Evolutionary conservation across 192 early-diverging fungal genomes (phyloP), one percentile per base, ranked within the genome.

Genomic region (Coemansia sp.): DNA sequence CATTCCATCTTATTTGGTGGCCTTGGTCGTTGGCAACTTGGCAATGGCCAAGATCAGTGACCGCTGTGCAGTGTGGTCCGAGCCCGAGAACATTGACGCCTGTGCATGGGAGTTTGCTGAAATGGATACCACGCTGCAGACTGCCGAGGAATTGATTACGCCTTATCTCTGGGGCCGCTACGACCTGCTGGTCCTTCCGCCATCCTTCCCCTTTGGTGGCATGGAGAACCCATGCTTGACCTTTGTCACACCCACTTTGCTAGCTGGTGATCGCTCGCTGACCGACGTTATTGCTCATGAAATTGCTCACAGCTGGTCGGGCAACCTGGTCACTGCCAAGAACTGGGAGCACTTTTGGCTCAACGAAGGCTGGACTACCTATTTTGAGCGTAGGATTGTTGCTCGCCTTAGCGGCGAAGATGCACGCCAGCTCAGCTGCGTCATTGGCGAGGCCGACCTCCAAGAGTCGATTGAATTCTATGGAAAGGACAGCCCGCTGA

Each of bases 211-310:
- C n/a, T 95, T 92, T 67, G 92, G 92, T 50, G 93, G 95, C 62
- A 97, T 97, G 93, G 93, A 99, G 87, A 99, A 99, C 82, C 97
- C 97, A 18, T 97, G 95, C 77, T 78, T 97, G 69, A 98, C 97
- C 0, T 99, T 97, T 91, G 96, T 97, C 24, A 99, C 97, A 31
- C 97, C 97, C 29, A 95, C 95, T 20, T 87, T 99, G 34, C 83
- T 99, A 52, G 96, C 97, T 43, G 95, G 96, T 62, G 97, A 99
- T 80, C 89, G 91, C 49, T 93, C 92, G 40, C 86, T 97, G 60
- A 95, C 96, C 1, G 95, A 98, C 75, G 96, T 98, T 31, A 90
- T 98, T 63, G 94, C 94, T 4, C 97, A 98, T 82, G 97, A 98
- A 70, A 93, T 95, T 76, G 83, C 93, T 62, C 95, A 97, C 80